Evolutionary conservation across 2,329 filamentous ascomycete species (phyloP), one percentile per base, ranked within the genome.

Genomic region (Talaromyces sp.): DNA sequence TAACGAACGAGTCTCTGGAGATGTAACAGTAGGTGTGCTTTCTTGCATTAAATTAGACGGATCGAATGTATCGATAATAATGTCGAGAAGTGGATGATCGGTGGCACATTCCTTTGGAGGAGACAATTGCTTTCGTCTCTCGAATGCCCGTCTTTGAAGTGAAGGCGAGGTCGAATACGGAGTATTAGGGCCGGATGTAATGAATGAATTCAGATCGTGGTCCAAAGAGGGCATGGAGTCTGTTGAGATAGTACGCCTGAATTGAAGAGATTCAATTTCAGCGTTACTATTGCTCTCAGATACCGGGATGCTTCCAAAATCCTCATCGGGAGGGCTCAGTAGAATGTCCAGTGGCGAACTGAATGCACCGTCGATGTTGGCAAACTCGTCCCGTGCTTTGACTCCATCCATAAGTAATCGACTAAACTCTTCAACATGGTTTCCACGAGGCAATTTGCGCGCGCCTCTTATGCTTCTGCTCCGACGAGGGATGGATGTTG

Each of bases 201-300:
- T 70, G 0, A 81, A 83, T 5, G 80, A 81, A n/a, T 81, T 79
- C 63, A 84, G 78, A 52, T 79, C 78, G 49, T 80, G 80, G 3
- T 81, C 81, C 15, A 87, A 77, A 1, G 84, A 86, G 0, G 85
- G 83, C 62, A 86, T 78, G 0, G 85, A 87, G n/a, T 86, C 85
- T 69, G 80, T 83, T 2, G 86, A 88, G 19, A 83, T 75, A 1
- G 85, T 87, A 62, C 83, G 76, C 1, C 79, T 77, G 7, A 80
- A 82, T 45, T 79, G 72, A 19, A 74, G 74, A 0, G 77, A 76
- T 62, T 82, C 80, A 68, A 80, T 77, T 63, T 81, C 78, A n/a
- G 70, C 76, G 19, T 83, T 78, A 68, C 77, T 82, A 25, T 83
- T 78, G 69, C 77, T 82, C 65, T 70, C 73, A 22, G 75, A 69